Evolutionary conservation across 2,329 filamentous ascomycete genomes (phyloP).

Genomic region (Scedosporium minutisporum): DNA sequence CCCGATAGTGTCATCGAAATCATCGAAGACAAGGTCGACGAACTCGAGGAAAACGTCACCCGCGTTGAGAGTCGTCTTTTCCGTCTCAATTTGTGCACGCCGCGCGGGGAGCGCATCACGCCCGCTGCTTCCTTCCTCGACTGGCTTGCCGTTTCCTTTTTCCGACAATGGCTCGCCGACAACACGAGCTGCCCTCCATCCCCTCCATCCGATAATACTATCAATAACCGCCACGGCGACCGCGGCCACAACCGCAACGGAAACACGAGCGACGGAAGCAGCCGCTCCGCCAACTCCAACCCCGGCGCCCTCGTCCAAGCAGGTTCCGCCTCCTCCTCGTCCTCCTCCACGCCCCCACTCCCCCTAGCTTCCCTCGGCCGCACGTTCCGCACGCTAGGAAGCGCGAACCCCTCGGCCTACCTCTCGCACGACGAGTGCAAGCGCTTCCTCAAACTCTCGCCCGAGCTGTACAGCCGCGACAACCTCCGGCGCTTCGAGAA

Average conservation of each 20-base stretch:
- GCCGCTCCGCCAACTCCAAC: conserved; percentile 12
- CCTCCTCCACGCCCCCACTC: conserved; percentile 27
- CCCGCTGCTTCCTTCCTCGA: conserved; percentile 75
- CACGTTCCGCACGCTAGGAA: conserved; percentile 69
- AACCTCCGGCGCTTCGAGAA: conserved; percentile 78
- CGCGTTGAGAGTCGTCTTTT: conserved; percentile 76
- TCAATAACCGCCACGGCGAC: background rate
- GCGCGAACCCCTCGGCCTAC: conserved; percentile 49
- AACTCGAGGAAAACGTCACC: conserved; percentile 73
- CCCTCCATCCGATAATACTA: conserved; percentile 11
- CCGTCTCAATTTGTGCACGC: conserved; percentile 67
- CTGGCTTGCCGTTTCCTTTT: conserved; percentile 80
- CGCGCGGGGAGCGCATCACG: conserved; percentile 70
- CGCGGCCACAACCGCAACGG: conserved; percentile 12
- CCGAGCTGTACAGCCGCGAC: conserved; percentile 78
- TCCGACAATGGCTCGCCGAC: conserved; percentile 88
- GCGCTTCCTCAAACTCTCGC: conserved; percentile 73
- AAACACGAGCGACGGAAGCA: conserved; percentile 18
- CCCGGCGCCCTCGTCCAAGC: conserved; percentile 14
- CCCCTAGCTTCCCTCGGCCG: conserved; percentile 54
- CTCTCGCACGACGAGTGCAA: conserved; percentile 83
- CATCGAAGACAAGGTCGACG: conserved; percentile 91
- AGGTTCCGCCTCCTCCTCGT: conserved; percentile 22
- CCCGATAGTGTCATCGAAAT: conserved; percentile 73
- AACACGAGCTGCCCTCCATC: conserved; percentile 64